Conservation (phyloP, 1,284 basidiomycete species). For the Neolentinus lepideus region DNA sequence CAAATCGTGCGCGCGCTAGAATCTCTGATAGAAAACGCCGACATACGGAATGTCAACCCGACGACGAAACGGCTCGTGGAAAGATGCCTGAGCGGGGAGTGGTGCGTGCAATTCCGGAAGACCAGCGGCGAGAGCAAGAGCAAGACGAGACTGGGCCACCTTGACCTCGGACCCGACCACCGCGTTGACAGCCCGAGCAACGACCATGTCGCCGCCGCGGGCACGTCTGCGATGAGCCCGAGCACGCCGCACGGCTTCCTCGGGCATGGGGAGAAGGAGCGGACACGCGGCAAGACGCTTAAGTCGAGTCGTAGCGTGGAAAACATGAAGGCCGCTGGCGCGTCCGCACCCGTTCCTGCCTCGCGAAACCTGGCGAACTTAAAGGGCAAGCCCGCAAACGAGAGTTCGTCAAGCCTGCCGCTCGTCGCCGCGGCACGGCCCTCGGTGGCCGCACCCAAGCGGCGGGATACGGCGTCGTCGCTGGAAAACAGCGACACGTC, state of each 20-base stretch:
- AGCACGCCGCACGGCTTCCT: conserved; percentile 18
- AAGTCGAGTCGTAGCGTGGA: conserved; percentile 63
- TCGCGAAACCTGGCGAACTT: conserved; percentile 1
- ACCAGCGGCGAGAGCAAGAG: conserved; percentile 20
- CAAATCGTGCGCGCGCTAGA: conserved; percentile 86
- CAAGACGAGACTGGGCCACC: conserved; percentile 17
- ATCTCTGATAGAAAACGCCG: conserved; percentile 65
- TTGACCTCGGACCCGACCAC: conserved; percentile 13
- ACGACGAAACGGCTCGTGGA: conserved; percentile 92
- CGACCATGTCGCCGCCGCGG: conserved; percentile 26
- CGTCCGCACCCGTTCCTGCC: conserved; percentile 22
- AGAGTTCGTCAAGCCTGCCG: conserved; percentile 1
- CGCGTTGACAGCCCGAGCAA: conserved; percentile 31
- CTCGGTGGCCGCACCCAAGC: not conserved
- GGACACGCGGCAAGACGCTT: conserved; percentile 30
- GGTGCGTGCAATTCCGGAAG: conserved; percentile 69
- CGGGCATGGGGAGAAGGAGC: conserved; percentile 18
- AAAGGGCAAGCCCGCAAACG: conserved; percentile 6
- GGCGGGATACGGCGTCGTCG: not conserved
- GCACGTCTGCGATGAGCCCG: conserved; percentile 19
- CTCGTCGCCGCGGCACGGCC: not conserved
- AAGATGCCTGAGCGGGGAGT: conserved; percentile 81
- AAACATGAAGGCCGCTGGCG: conserved; percentile 29
- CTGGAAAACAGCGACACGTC: not conserved
- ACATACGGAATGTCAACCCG: conserved; percentile 75